Conservation (phyloP, 148 eudicot genomes). For the Arctostaphylos glauca region DNA sequence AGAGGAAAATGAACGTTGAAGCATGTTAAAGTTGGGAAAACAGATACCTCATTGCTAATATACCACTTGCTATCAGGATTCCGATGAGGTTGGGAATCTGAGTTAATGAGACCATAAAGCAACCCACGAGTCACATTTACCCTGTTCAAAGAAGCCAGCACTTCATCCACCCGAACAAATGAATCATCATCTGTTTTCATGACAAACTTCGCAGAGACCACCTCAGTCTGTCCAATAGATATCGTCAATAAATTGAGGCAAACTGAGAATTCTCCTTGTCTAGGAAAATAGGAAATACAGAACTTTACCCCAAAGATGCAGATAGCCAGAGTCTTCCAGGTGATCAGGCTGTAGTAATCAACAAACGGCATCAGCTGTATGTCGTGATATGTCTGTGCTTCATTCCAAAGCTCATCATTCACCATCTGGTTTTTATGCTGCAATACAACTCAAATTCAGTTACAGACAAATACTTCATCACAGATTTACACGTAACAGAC, state of each 20-base stretch:
- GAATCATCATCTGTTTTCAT: slow-evolving; percentile 99
- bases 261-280: slow-evolving; percentile 6
- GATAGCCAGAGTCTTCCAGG: slow-evolving; percentile 94
- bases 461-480: slow-evolving; percentile 4
- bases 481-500: neutral
- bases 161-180: slow-evolving; percentile 95
- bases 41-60: slow-evolving; percentile 69
- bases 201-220: slow-evolving; percentile 72
- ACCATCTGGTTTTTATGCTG: slow-evolving; percentile 93
- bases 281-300: slow-evolving; percentile 13
- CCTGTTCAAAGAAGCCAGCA: slow-evolving; percentile 60
- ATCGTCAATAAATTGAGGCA: slow-evolving; percentile 24
- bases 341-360: slow-evolving; percentile 89
- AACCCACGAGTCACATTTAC: slow-evolving; percentile 58
- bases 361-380: slow-evolving; percentile 94
- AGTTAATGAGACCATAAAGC: slow-evolving; percentile 92
- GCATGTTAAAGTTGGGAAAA: neutral
- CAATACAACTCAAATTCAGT: slow-evolving; percentile 10
- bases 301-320: slow-evolving; percentile 84
- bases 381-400: slow-evolving; percentile 77
- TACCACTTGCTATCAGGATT: slow-evolving; percentile 95
- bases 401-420: slow-evolving; percentile 95
- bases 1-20: neutral
- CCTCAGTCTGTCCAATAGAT: slow-evolving; percentile 66
- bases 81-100: slow-evolving; percentile 79